phyloP scores from a whole-genome alignment of 352 stramenopile genomes.

The Phytopythium cucurbitacearum region DNA sequence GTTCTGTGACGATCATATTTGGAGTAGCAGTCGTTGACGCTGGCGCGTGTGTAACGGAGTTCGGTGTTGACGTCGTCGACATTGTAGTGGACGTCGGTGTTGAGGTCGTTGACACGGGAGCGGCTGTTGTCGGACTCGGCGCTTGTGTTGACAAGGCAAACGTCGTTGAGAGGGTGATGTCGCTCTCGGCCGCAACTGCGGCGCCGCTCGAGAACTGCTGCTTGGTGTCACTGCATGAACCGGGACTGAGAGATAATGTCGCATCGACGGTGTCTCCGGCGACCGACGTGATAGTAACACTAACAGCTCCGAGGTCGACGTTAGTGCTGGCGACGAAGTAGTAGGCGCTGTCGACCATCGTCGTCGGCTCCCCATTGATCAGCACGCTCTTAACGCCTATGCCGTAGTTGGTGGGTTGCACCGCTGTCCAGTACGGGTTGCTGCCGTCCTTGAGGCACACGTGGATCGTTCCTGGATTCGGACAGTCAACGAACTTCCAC shows the following conservation, averaged over 20 bases:
- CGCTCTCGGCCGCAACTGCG: too few species aligned
- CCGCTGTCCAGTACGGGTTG: constrained; percentile 28
- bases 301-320: constrained; percentile 9
- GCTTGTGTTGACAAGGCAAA: neutral
- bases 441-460: constrained; percentile 35
- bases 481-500: constrained; percentile 45
- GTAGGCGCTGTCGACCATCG: constrained; percentile 26
- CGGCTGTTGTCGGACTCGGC: constrained; percentile 4
- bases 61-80: neutral
- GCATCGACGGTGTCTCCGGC: constrained; percentile 19
- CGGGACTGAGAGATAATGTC: constrained; percentile 19
- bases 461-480: constrained; percentile 19
- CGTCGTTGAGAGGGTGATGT: neutral
- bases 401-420: constrained; percentile 34
- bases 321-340: constrained; percentile 30
- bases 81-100: neutral
- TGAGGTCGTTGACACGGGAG: constrained; percentile 1
- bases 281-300: constrained; percentile 27
- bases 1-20: too few species aligned
- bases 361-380: constrained; percentile 20
- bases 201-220: constrained; percentile 17
- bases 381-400: constrained; percentile 28
- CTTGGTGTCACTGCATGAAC: constrained; percentile 24
- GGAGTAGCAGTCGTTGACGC: neutral
- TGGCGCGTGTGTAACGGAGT: neutral